phyloP scores from a whole-genome alignment of 139 green algal genomes.

The Tetradesmus obliquus region DNA sequence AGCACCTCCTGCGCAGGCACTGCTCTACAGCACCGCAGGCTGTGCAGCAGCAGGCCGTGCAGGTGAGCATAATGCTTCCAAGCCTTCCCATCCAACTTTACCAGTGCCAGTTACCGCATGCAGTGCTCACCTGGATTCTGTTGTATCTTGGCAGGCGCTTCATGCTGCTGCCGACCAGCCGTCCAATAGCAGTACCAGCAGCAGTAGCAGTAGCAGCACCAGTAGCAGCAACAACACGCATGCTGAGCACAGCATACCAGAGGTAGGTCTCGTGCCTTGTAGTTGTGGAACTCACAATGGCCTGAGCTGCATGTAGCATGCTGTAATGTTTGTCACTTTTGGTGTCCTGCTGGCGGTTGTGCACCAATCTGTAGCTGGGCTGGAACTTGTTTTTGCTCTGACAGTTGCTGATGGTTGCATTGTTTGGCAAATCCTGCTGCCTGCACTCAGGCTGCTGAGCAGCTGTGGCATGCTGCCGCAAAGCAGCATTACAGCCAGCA shows the following conservation, averaged over 20 bases:
- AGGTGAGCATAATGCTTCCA: not conserved
- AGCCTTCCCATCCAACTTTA: not conserved
- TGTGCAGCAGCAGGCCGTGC: constrained; percentile 3
- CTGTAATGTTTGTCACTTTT: too few species aligned
- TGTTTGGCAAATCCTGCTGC: not conserved
- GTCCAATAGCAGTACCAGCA: not conserved
- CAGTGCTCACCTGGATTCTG: not conserved
- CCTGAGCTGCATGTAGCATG: too few species aligned
- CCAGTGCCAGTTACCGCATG: not conserved
- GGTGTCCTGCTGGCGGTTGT: too few species aligned
- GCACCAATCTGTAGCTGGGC: too few species aligned
- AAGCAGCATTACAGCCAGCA: not conserved
- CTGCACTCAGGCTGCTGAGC: not conserved
- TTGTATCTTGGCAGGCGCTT: not conserved
- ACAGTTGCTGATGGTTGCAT: not conserved
- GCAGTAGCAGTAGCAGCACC: not conserved
- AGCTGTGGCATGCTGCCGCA: not conserved
- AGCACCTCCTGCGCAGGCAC: constrained; percentile 16
- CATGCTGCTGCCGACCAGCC: constrained; percentile 3
- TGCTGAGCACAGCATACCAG: not conserved
- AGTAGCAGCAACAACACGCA: not conserved
- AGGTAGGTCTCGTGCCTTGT: not conserved
- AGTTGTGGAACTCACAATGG: too few species aligned
- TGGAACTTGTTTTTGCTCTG: too few species aligned
- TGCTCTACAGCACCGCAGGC: not conserved